Percentiles rank a stretch among this genome's conserved stretches.
These are phyloP conservation scores for Priceomyces haplophilus DNA, from an alignment of 805 yeast species.

Conservation along the genomic window DNA sequence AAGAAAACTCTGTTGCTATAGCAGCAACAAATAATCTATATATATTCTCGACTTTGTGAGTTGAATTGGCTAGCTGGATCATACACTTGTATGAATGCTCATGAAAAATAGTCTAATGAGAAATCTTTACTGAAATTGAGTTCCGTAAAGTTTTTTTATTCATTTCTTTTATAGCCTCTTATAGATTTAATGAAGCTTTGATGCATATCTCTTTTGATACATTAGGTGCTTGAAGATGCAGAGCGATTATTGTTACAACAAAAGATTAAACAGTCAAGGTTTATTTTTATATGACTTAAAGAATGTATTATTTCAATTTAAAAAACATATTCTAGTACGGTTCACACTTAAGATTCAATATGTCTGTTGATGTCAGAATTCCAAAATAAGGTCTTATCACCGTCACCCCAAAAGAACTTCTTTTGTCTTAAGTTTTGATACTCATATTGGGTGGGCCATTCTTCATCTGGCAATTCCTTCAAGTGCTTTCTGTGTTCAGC, in stretches of 20 bases:
- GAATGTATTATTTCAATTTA: neutral
- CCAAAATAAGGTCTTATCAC: constrained; percentile 98
- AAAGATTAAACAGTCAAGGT: neutral
- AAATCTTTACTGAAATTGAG: neutral
- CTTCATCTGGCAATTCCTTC: constrained; percentile 74
- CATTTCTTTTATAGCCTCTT: neutral
- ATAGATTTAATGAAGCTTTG: neutral
- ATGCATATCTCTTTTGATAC: neutral
- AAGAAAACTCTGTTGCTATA: constrained; percentile 92
- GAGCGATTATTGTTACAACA: neutral
- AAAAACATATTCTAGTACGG: neutral
- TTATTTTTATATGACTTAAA: neutral
- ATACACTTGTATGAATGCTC: neutral
- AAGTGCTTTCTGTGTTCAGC: constrained; percentile 84
- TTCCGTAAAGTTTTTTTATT: neutral
- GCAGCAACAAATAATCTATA: constrained; percentile 96
- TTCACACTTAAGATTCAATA: constrained; percentile 36
- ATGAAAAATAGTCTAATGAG: neutral
- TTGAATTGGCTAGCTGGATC: constrained; percentile 1
- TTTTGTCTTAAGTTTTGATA: constrained; percentile 87
- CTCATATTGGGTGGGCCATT: constrained; percentile 89
- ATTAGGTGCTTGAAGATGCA: neutral
- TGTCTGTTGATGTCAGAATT: constrained; percentile 89
- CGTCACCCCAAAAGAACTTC: constrained; percentile 98
- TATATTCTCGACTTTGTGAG: constrained; percentile 71